Conservation (phyloP, 1,284 basidiomycete species). For the Testicularia cyperi region DNA sequence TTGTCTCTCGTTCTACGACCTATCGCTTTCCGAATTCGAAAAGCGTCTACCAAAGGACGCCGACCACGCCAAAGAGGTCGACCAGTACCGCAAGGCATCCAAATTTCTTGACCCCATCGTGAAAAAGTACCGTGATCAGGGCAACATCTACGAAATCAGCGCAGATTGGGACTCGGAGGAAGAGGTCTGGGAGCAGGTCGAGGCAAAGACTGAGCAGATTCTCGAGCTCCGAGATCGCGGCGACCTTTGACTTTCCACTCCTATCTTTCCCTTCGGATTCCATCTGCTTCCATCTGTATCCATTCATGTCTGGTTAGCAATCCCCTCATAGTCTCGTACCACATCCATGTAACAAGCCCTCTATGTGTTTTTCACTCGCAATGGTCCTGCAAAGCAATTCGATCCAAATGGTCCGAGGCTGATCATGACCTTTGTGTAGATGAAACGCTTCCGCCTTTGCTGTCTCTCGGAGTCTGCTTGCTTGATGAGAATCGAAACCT, state of each 20-base stretch:
- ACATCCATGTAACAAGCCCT: too few relatives aligned
- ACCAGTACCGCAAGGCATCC: slow-evolving; percentile 22
- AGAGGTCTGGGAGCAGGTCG: slow-evolving; percentile 54
- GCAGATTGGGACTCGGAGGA: slow-evolving; percentile 48
- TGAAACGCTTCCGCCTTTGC: too few relatives aligned
- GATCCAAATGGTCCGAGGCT: too few relatives aligned
- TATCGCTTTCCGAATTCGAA: slow-evolving; percentile 25
- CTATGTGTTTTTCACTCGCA: too few relatives aligned
- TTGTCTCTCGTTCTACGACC: slow-evolving; percentile 44
- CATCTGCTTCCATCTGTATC: background rate
- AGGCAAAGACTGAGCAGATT: slow-evolving; percentile 45
- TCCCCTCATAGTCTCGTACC: too few relatives aligned
- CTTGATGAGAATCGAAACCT: too few relatives aligned
- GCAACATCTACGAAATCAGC: slow-evolving; percentile 50
- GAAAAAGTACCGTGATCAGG: slow-evolving; percentile 35
- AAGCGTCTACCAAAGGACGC: slow-evolving; percentile 13
- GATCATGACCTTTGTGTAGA: too few relatives aligned
- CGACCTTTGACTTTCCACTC: slow-evolving; percentile 5
- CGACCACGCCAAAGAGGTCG: slow-evolving; percentile 19
- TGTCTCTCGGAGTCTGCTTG: too few relatives aligned
- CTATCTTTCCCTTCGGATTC: background rate
- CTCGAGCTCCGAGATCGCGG: slow-evolving; percentile 22
- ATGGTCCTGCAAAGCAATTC: too few relatives aligned
- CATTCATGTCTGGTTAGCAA: background rate
- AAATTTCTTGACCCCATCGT: slow-evolving; percentile 19